These are phyloP conservation scores for Rosa hybrid DNA, from an alignment of 331 rosid genomes.

Conservation along the genomic window DNA sequence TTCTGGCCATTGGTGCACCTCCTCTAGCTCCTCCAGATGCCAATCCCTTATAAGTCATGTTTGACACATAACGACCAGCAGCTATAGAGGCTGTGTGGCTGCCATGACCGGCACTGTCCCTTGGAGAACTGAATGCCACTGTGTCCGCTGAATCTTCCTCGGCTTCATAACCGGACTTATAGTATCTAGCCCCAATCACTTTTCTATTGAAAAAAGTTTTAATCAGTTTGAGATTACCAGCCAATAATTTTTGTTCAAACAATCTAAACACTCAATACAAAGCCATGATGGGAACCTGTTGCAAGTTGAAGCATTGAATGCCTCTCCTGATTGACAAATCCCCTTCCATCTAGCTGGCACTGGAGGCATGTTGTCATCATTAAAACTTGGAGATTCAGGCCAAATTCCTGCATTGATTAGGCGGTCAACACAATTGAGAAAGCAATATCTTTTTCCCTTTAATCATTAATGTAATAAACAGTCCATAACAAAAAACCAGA, in stretches of 20 bases:
- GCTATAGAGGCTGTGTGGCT: slow-evolving; percentile 85
- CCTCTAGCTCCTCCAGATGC: slow-evolving; percentile 78
- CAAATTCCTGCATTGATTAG: slow-evolving; percentile 64
- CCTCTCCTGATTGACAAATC: slow-evolving; percentile 67
- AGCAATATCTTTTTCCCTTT: slow-evolving; percentile 9
- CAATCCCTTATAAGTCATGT: slow-evolving; percentile 68
- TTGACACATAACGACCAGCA: slow-evolving; percentile 57
- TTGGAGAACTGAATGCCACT: slow-evolving; percentile 67
- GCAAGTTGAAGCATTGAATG: slow-evolving; percentile 76
- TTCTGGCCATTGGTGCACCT: slow-evolving; percentile 79
- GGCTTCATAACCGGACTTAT: slow-evolving; percentile 66
- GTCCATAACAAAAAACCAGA: not conserved
- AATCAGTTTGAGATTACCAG: slow-evolving; percentile 31
- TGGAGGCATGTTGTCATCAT: slow-evolving; percentile 71
- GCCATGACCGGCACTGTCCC: slow-evolving; percentile 87
- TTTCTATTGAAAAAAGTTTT: slow-evolving; percentile 49
- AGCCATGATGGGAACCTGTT: slow-evolving; percentile 59
- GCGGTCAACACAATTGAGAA: slow-evolving; percentile 24
- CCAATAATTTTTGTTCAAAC: slow-evolving; percentile 10
- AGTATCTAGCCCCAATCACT: slow-evolving; percentile 87
- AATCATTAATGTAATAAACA: not conserved
- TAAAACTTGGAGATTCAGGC: slow-evolving; percentile 89
- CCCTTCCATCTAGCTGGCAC: slow-evolving; percentile 72
- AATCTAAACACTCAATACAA: slow-evolving; percentile 17
- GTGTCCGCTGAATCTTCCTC: slow-evolving; percentile 55